Conservation (phyloP, 306 rosid genomes). For the Fagus sylvatica region DNA sequence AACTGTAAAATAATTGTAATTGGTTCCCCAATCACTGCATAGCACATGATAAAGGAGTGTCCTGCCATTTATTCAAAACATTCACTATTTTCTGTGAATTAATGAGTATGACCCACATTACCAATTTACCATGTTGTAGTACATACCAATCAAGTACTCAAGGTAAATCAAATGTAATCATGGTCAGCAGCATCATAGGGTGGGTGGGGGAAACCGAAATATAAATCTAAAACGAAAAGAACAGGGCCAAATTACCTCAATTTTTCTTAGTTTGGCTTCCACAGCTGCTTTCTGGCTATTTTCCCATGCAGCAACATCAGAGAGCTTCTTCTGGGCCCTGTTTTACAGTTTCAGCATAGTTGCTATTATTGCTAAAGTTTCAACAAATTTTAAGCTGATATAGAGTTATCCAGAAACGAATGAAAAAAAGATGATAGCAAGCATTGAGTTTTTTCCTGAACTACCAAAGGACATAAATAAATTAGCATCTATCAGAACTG, state of each 20-base stretch:
- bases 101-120: neutral
- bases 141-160: neutral
- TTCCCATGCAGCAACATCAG: slow-evolving; percentile 85
- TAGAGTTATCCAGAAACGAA: neutral
- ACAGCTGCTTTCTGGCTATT: slow-evolving; percentile 79
- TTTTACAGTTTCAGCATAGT: slow-evolving; percentile 22
- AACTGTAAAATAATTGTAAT: neutral
- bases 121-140: neutral
- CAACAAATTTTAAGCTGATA: neutral
- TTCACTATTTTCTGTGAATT: neutral
- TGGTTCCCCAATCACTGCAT: neutral
- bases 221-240: neutral
- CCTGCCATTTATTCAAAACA: neutral
- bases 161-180: neutral
- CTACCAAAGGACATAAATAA: neutral
- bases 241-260: slow-evolving; percentile 56
- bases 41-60: neutral
- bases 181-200: slow-evolving; percentile 10
- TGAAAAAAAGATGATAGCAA: neutral
- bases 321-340: slow-evolving; percentile 80
- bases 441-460: neutral
- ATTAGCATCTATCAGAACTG: neutral
- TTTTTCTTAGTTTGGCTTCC: slow-evolving; percentile 74
- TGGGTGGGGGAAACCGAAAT: neutral
- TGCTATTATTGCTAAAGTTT: neutral